Base-by-base conservation (phyloP, 2,329 filamentous ascomycete species). In the Pezicula carpinea region DNA sequence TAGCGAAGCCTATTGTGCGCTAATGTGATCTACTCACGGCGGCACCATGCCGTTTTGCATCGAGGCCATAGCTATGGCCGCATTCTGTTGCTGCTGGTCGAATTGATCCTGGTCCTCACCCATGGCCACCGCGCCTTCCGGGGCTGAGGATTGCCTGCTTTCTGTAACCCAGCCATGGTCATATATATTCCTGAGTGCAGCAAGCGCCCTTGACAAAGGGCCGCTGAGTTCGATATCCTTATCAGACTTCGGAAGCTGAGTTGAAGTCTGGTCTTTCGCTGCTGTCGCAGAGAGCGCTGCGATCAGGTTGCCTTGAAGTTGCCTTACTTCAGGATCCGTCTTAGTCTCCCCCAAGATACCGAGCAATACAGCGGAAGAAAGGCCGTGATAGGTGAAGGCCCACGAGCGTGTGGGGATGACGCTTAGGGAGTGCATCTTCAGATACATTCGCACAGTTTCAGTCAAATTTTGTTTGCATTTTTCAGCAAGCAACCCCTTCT, bases 351-450 rank as follows among this genome's bases (percentile, higher is more conserved):
- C 77, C 1, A 83, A 60, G 43, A 85, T 82, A 14, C 80, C 80
- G 7, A 85, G 74, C 3, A 85, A 68, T 3, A 85, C 71, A 1
- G 81, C 81, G 0, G 81, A 85, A 7, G 80, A 84, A 6, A 85
- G 71, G 1, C 81, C 80, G 55, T 85, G 80, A 48, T 84, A 84
- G 1, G 81, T 85, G 51, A 84, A 84, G 0, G 81, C 80, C 81
- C 81, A 85, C 47, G 79, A 83, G 21, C 81, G 70, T 0, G 81
- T 85, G 1, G 81, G 81, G 39, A 84, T 83, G 7, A 82, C 77
- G 2, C 80, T 83, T 23, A 85, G 66, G 52, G 83, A 80, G 61
- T 85, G 80, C 81, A 85, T 85, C 14, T 80, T 78, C 18, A 85
- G 67, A 58, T 84, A 85, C 80, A 84, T 85, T 34, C 79, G 75